phyloP scores from a whole-genome alignment of 23 red algal species.

The Pyropia yezoensis region DNA sequence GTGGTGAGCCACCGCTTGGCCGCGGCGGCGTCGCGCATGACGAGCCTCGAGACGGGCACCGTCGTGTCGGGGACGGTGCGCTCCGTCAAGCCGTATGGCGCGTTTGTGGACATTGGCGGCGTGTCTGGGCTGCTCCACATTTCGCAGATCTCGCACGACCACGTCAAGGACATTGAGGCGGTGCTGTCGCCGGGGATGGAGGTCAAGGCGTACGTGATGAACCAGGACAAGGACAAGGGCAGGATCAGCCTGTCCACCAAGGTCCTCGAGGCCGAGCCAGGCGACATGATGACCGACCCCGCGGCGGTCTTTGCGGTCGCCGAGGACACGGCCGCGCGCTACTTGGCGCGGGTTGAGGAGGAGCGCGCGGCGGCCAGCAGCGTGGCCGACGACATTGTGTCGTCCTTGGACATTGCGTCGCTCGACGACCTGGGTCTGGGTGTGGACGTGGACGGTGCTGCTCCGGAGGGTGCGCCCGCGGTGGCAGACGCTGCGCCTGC shows the following conservation, averaged over 20 bases:
- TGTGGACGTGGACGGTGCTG: too few relatives aligned
- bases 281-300: slow-evolving; percentile 85
- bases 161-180: slow-evolving; percentile 66
- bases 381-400: slow-evolving; percentile 94
- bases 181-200: slow-evolving; percentile 40
- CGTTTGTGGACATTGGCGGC: slow-evolving; percentile 90
- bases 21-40: slow-evolving; percentile 75
- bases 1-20: slow-evolving; percentile 91
- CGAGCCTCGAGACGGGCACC: slow-evolving; percentile 51
- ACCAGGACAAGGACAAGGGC: slow-evolving; percentile 92
- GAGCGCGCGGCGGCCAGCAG: slow-evolving; percentile 64
- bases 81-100: slow-evolving; percentile 92
- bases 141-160: slow-evolving; percentile 95
- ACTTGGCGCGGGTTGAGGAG: slow-evolving; percentile 76
- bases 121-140: slow-evolving; percentile 91
- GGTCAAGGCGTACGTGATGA: slow-evolving; percentile 92
- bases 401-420: slow-evolving; percentile 79
- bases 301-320: slow-evolving; percentile 76
- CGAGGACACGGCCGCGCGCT: slow-evolving; percentile 76
- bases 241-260: slow-evolving; percentile 90
- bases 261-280: slow-evolving; percentile 88
- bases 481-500: too few relatives aligned
- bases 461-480: too few relatives aligned
- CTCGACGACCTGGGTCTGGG: slow-evolving; percentile 42
- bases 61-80: slow-evolving; percentile 78